Conservation (phyloP, 2,329 filamentous ascomycete species). For the Phialophora macrospora region DNA sequence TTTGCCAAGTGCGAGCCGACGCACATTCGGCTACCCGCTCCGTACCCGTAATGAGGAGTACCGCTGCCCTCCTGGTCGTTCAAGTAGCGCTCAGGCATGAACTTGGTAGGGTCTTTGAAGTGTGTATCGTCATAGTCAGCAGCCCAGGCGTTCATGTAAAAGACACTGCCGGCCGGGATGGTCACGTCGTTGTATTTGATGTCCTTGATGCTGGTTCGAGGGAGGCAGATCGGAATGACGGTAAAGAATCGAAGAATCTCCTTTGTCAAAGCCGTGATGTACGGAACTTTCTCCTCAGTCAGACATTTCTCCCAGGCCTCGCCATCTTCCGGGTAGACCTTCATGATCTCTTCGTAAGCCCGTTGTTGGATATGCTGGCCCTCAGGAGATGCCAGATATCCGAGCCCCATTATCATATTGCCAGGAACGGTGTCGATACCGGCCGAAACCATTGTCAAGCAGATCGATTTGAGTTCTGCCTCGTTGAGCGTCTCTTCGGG, state of each 20-base stretch:
- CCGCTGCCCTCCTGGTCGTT: constrained; percentile 57
- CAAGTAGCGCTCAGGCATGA: constrained; percentile 74
- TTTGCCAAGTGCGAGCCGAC: constrained; percentile 67
- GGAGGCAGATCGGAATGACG: constrained; percentile 78
- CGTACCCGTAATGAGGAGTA: constrained; percentile 67
- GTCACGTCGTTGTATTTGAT: constrained; percentile 69
- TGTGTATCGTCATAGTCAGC: constrained; percentile 73
- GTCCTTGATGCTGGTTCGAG: constrained; percentile 72
- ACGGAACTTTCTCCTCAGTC: constrained; percentile 74
- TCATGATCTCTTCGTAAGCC: constrained; percentile 71
- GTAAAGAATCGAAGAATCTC: constrained; percentile 79
- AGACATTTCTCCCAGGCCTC: constrained; percentile 78
- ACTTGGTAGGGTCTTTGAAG: constrained; percentile 66
- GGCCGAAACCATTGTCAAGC: constrained; percentile 79
- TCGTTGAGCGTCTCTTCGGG: constrained; percentile 71
- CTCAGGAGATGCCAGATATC: constrained; percentile 69
- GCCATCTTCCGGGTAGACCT: constrained; percentile 68
- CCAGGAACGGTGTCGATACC: constrained; percentile 81
- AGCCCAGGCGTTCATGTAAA: constrained; percentile 81
- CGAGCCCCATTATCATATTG: constrained; percentile 79
- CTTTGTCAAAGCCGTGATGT: constrained; percentile 77
- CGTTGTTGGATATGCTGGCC: constrained; percentile 73
- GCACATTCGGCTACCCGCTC: constrained; percentile 68
- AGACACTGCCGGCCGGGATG: constrained; percentile 76
- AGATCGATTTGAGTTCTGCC: constrained; percentile 78